These are phyloP conservation scores for Botryosphaeria agaves DNA, from an alignment of 2,329 filamentous ascomycete genomes.

Conservation along the genomic window DNA sequence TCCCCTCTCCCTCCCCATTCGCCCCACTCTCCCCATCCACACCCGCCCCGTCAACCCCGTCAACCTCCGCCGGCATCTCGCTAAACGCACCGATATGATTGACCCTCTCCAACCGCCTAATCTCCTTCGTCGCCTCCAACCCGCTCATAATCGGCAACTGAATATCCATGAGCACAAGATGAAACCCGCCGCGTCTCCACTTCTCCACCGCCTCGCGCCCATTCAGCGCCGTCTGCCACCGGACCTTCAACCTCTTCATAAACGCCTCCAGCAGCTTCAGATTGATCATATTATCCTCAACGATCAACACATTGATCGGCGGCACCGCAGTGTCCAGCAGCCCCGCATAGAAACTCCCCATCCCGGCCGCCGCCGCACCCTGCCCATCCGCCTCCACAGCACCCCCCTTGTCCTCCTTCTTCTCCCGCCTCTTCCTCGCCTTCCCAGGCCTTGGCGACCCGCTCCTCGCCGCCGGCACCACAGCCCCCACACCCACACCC, in stretches of 20 bases:
- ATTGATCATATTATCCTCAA: conserved; percentile 98
- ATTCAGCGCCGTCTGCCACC: conserved; percentile 96
- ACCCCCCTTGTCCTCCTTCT: no score
- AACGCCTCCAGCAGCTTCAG: conserved; percentile 84
- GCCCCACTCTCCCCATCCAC: conserved; percentile 17
- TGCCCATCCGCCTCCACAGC: background rate
- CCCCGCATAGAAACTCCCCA: conserved; percentile 17
- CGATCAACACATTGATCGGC: conserved; percentile 92
- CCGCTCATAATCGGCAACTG: conserved; percentile 95
- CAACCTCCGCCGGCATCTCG: conserved; percentile 22
- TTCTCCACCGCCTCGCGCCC: conserved; percentile 84
- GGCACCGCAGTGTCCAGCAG: conserved; percentile 71
- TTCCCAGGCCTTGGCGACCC: conserved; percentile 5
- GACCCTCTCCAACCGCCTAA: conserved; percentile 70
- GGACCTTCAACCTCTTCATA: conserved; percentile 86
- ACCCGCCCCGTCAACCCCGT: conserved; percentile 15
- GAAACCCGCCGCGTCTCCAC: conserved; percentile 84
- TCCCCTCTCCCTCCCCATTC: conserved; percentile 12
- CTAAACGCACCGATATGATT: conserved; percentile 88
- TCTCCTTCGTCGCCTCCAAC: conserved; percentile 86
- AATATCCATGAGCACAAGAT: conserved; percentile 96
- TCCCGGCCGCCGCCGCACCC: conserved; percentile 20
- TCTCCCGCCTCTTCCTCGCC: background rate
- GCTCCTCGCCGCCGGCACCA: conserved; percentile 7
- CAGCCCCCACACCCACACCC: no score